phyloP scores from a whole-genome alignment of 2,329 filamentous ascomycete species.

The Apiospora hydei region DNA sequence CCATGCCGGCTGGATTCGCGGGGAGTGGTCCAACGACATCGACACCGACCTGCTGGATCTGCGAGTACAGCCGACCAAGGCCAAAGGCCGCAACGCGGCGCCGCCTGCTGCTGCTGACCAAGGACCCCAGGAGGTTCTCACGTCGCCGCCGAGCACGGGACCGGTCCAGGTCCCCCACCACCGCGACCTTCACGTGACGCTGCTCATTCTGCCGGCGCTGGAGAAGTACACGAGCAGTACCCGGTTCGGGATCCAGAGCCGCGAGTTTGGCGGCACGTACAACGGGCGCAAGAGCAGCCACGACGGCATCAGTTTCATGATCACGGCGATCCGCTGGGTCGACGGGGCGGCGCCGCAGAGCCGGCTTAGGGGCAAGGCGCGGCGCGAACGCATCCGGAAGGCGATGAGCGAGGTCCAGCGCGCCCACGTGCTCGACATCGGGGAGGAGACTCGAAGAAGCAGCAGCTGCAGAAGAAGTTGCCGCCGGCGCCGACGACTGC shows the following conservation, averaged over 20 bases:
- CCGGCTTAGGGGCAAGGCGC: slow-evolving; percentile 61
- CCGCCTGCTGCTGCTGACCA: slow-evolving; percentile 33
- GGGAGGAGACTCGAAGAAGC: slow-evolving; percentile 39
- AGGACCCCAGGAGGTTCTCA: slow-evolving; percentile 52
- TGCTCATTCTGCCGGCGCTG: slow-evolving; percentile 82
- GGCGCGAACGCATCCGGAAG: slow-evolving; percentile 63
- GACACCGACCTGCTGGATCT: slow-evolving; percentile 72
- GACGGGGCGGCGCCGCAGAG: slow-evolving; percentile 71
- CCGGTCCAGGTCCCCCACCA: slow-evolving; percentile 71
- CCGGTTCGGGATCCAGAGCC: slow-evolving; percentile 81
- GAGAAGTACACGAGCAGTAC: slow-evolving; percentile 78
- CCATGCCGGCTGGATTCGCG: slow-evolving; percentile 90
- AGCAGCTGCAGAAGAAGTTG: slow-evolving; percentile 32
- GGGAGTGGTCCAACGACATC: slow-evolving; percentile 83
- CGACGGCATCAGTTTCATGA: slow-evolving; percentile 89
- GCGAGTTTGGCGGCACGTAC: slow-evolving; percentile 73
- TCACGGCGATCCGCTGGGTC: slow-evolving; percentile 84
- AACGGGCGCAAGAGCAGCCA: slow-evolving; percentile 59
- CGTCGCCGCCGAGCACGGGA: slow-evolving; percentile 62
- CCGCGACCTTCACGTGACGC: slow-evolving; percentile 85
- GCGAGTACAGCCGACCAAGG: slow-evolving; percentile 48
- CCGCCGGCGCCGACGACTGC: neutral
- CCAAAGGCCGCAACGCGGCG: slow-evolving; percentile 39
- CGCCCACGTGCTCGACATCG: slow-evolving; percentile 43
- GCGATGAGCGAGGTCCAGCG: slow-evolving; percentile 60